These are phyloP conservation scores for Clarireedia monteithiana DNA, from an alignment of 2,329 filamentous ascomycete genomes.

Conservation along the genomic window DNA sequence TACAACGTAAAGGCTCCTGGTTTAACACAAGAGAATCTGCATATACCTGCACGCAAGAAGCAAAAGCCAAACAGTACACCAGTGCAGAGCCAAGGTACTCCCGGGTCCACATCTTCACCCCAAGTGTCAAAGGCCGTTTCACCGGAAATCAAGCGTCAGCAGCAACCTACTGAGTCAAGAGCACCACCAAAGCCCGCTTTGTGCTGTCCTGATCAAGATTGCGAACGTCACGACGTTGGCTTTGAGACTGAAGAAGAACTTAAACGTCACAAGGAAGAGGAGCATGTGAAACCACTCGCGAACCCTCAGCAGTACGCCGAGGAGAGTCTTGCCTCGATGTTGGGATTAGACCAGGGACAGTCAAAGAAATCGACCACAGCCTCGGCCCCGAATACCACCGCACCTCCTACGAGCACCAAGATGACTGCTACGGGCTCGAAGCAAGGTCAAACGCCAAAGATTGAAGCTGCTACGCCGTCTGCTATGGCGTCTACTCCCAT, in stretches of 20 bases:
- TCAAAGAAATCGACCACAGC: slow-evolving; percentile 13
- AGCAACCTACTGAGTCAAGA: slow-evolving; percentile 17
- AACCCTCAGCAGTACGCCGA: slow-evolving; percentile 46
- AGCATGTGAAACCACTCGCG: slow-evolving; percentile 48
- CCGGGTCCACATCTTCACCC: slow-evolving; percentile 25
- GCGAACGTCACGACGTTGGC: slow-evolving; percentile 41
- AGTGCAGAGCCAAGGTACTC: slow-evolving; percentile 30
- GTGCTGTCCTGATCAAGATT: slow-evolving; percentile 45
- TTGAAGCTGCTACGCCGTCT: slow-evolving; percentile 26
- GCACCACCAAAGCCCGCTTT: slow-evolving; percentile 20
- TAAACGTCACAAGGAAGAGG: slow-evolving; percentile 47
- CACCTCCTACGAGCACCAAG: slow-evolving; percentile 31
- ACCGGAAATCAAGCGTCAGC: slow-evolving; percentile 22
- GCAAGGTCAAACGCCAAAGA: slow-evolving; percentile 38
- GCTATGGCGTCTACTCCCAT: slow-evolving; percentile 37
- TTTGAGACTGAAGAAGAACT: slow-evolving; percentile 49
- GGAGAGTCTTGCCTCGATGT: slow-evolving; percentile 40
- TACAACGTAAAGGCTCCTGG: slow-evolving; percentile 37
- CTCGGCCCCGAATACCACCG: slow-evolving; percentile 16
- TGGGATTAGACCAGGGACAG: slow-evolving; percentile 47
- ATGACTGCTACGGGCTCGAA: slow-evolving; percentile 21
- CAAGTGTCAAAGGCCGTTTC: slow-evolving; percentile 23
- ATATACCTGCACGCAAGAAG: slow-evolving; percentile 47
- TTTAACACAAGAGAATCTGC: slow-evolving; percentile 45
- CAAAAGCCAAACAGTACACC: slow-evolving; percentile 39